Base-by-base conservation (phyloP, 257 asterid genomes). In the Solanum raphanifolium region DNA sequence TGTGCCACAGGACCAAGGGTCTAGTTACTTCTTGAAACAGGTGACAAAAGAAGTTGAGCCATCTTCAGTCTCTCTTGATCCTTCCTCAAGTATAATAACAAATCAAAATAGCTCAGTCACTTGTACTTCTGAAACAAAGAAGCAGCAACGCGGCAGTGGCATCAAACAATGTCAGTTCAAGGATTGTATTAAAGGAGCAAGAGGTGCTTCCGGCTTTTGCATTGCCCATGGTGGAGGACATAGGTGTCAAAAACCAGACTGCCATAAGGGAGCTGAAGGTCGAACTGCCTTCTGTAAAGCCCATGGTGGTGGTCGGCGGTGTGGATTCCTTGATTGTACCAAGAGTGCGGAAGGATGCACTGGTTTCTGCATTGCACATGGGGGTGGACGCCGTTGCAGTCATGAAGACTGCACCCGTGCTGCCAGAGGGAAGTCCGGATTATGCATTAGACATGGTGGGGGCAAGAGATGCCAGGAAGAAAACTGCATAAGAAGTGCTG, bases 221-320 rank as follows among this genome's bases (percentile, higher is more conserved):
- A 96, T 96, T 36, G 96, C 96, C 84, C 99, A 96, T 90, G 99
- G 98, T 27, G 99, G 99, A 83, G 99, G 98, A 23, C 94, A 96
- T 76, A 91, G 99, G 91, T 96, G 99, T 89, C 98, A 94, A 90
- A 96, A 96, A 52, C 83, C 90, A 10, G 95, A 95, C 83, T 96
- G 99, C 93, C 90, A 91, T 68, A 96, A 94, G 90, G 99, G 99
- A 87, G 98, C 99, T 7, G 99, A 96, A 89, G 98, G 99, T 38
- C 95, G 98, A 87, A 96, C 98, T 55, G 98, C 99, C 29, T 96
- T 94, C 92, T 96, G 99, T 92, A 96, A 96, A 92, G 98, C 98
- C 74, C 99, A 96, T 82, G 99, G 99, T 35, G 99, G 99, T 23
- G 99, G 99, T 58, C 92, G 98, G 9, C 90, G 99, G 74, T 96